Base-by-base conservation (phyloP, 768 basidiomycete genomes). In the Rhodotorula graminis region DNA sequence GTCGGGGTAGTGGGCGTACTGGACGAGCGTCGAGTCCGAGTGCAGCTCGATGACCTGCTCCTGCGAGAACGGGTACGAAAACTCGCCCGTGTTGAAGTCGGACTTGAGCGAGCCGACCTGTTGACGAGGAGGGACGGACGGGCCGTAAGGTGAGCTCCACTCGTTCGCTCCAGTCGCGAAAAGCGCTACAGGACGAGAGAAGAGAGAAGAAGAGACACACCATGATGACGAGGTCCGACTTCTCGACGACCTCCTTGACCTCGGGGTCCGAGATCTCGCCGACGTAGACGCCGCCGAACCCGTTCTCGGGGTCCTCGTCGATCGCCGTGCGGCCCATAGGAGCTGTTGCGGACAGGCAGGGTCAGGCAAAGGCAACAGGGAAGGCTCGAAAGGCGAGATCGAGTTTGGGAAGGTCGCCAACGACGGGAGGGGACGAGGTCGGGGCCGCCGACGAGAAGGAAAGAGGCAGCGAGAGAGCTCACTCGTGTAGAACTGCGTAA, bases 11-110 rank as follows among this genome's bases (percentile, higher is more conserved):
- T 57, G 59, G 5, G 57, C 75, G 57, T 66, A 78, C 53, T 78
- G 78, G 40, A 80, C 72, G 46, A 63, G 53, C 23, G 72, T 88
- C 77, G 89, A 84, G 74, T 87, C 85, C 0, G 91, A 92, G 79
- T 93, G 92, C 50, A 77, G 75, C 64, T 77, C 76, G 46, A 78
- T 66, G 8, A 64, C 65, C 53, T 78, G 46, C 57, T 77, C 73
- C 18, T 59, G 60, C n/a, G n/a, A 11, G 44, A 77, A 70, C 18
- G 58, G 42, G 65, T 75, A 78, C 1, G 89, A 89, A 81, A 92
- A 93, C 80, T 89, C 89, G 46, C 91, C 92, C 2, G 90, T 91
- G 81, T 94, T 94, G 83, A 91, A 92, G 80, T 94, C 92, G 59
- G 85, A 87, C 79, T 75, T 60, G 50, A 81, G 64, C 27, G 27